Percentiles rank a stretch among this genome's conserved stretches.
These are phyloP conservation scores for Rhodotorula toruloides DNA, from an alignment of 768 basidiomycete genomes.

Conservation along the genomic window DNA sequence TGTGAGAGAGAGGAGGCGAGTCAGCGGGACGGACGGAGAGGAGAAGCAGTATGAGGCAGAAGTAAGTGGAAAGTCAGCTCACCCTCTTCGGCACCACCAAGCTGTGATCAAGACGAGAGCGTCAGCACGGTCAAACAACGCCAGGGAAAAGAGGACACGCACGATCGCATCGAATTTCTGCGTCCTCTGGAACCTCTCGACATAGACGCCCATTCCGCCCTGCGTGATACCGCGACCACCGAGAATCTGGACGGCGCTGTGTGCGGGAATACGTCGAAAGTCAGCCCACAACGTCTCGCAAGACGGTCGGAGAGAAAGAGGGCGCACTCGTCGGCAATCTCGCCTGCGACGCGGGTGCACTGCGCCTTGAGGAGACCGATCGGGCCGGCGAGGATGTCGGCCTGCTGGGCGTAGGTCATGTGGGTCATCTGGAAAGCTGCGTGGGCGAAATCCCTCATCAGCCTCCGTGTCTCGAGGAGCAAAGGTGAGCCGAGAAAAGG, in stretches of 20 bases:
- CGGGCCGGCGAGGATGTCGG: slow-evolving; percentile 36
- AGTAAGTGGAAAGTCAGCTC: too few relatives aligned
- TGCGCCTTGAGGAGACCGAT: slow-evolving; percentile 35
- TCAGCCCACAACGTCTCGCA: too few relatives aligned
- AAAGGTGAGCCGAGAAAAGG: slow-evolving; percentile 44
- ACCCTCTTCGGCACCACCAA: slow-evolving; percentile 32
- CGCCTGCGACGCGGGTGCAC: slow-evolving; percentile 29
- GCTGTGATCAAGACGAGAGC: not conserved
- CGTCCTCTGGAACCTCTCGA: slow-evolving; percentile 22
- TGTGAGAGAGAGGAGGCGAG: not conserved
- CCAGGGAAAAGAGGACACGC: not conserved
- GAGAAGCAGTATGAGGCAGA: not conserved
- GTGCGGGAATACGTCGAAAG: too few relatives aligned
- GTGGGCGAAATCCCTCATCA: not conserved
- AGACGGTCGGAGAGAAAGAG: too few relatives aligned
- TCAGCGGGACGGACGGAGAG: not conserved
- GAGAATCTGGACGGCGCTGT: slow-evolving; percentile 65
- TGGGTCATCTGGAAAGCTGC: slow-evolving; percentile 33
- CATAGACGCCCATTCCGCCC: slow-evolving; percentile 23
- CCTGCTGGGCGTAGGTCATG: slow-evolving; percentile 37
- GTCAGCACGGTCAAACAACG: too few relatives aligned
- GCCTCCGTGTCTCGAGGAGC: not conserved
- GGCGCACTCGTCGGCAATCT: slow-evolving; percentile 50
- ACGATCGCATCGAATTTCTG: slow-evolving; percentile 31
- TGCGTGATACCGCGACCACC: slow-evolving; percentile 64